Evolutionary conservation across 2,329 filamentous ascomycete genomes (phyloP).

Genomic region (Mariannaea elegans): DNA sequence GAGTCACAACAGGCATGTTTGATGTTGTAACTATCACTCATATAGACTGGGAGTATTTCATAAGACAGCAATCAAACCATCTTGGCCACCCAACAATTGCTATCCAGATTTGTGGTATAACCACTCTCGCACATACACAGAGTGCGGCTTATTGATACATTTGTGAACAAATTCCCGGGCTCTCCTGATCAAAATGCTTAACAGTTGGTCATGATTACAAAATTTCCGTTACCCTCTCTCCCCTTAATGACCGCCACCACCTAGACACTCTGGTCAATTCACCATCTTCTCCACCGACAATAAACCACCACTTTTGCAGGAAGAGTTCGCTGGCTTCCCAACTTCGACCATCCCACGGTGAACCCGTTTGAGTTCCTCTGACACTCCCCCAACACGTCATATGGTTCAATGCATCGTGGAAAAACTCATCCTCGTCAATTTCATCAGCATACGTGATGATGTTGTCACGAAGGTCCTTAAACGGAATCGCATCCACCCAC

Average conservation of each 20-base stretch:
- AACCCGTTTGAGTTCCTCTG: slow-evolving; percentile 35
- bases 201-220: not conserved
- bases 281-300: slow-evolving; percentile 41
- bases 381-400: slow-evolving; percentile 42
- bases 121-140: not conserved
- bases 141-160: not conserved
- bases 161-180: not conserved
- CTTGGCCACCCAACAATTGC: not conserved
- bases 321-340: slow-evolving; percentile 43
- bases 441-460: slow-evolving; percentile 33
- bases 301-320: slow-evolving; percentile 39
- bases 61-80: slow-evolving; percentile 18
- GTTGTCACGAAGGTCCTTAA: slow-evolving; percentile 38
- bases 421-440: slow-evolving; percentile 42
- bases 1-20: slow-evolving; percentile 7
- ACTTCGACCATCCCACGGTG: slow-evolving; percentile 42
- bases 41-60: slow-evolving; percentile 34
- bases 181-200: not conserved
- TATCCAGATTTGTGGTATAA: not conserved
- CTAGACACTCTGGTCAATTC: slow-evolving; percentile 41
- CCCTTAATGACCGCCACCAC: slow-evolving; percentile 42
- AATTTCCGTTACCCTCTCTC: slow-evolving; percentile 35
- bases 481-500: slow-evolving; percentile 40
- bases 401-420: slow-evolving; percentile 41
- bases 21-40: slow-evolving; percentile 12